Evolutionary conservation across 495 filamentous ascomycete genomes (phyloP).

Genomic region (Xylaria grammica): DNA sequence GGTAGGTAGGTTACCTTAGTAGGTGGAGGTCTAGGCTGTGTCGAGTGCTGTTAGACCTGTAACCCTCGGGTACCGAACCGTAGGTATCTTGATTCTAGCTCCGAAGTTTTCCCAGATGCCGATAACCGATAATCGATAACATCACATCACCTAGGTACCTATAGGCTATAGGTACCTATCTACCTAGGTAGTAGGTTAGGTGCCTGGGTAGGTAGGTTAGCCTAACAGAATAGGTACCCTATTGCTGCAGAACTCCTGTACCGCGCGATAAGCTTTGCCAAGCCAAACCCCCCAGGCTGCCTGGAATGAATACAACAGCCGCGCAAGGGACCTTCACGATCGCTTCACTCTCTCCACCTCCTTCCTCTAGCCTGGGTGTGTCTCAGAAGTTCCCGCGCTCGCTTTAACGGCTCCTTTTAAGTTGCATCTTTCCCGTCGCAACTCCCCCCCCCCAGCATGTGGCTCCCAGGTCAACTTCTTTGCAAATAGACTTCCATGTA

Average conservation of each 20-base stretch:
- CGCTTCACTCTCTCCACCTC: conserved; percentile 20
- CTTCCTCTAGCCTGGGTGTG: conserved; percentile 15
- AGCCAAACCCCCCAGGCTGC: no score
- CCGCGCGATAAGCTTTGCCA: no score
- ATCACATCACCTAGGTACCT: background rate
- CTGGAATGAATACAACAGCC: conserved; percentile 3
- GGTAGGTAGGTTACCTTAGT: background rate
- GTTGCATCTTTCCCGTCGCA: conserved; percentile 2
- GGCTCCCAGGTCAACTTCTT: background rate
- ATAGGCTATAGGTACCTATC: no score
- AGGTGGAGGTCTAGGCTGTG: no score
- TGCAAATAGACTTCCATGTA: conserved; percentile 11
- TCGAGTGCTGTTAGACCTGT: no score
- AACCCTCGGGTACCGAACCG: no score
- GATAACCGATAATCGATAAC: conserved; percentile 20
- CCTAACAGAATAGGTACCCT: no score
- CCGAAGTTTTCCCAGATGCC: conserved; percentile 14
- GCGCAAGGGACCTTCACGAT: conserved; percentile 21
- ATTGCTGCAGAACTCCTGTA: no score
- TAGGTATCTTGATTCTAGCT: background rate
- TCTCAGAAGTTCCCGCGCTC: conserved; percentile 19
- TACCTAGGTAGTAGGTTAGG: no score
- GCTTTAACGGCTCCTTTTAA: conserved; percentile 2
- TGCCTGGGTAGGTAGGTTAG: no score
- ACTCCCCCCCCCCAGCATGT: conserved; percentile 17